Evolutionary conservation across 2,329 filamentous ascomycete genomes (phyloP).

Genomic region (Epichloe gansuensis): DNA sequence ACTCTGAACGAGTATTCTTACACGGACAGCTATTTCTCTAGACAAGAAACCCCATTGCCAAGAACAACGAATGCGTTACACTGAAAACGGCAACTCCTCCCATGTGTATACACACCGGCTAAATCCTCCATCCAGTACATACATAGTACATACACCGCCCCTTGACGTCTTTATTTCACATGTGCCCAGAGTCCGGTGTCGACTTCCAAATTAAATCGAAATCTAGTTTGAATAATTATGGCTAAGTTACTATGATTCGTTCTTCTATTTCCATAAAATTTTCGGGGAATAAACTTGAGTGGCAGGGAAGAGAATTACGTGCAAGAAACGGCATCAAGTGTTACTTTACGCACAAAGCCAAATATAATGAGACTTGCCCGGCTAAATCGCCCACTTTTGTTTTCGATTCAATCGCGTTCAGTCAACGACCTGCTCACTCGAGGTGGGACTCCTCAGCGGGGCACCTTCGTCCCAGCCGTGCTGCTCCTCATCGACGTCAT

Average conservation of each 20-base stretch:
- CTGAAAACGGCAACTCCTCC: no score
- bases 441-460: slow-evolving; percentile 43
- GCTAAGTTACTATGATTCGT: not conserved
- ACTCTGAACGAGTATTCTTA: no score
- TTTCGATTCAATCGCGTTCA: not conserved
- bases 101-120: not conserved
- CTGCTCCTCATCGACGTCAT: slow-evolving; percentile 88
- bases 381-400: not conserved
- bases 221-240: not conserved
- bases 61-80: not conserved
- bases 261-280: not conserved
- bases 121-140: not conserved
- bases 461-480: slow-evolving; percentile 49
- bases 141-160: no score
- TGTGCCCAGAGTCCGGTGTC: not conserved
- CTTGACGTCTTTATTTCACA: no score
- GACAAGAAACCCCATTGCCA: not conserved
- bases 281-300: not conserved
- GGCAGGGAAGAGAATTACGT: not conserved
- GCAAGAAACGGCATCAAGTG: not conserved
- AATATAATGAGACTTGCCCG: not conserved
- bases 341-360: not conserved
- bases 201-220: not conserved
- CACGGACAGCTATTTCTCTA: no score
- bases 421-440: not conserved